A percentile compares a stretch with the other conserved stretches of the same genome.
Conservation (phyloP, 2,329 filamentous ascomycete genomes). For the Phaeomoniella chlamydospora region DNA sequence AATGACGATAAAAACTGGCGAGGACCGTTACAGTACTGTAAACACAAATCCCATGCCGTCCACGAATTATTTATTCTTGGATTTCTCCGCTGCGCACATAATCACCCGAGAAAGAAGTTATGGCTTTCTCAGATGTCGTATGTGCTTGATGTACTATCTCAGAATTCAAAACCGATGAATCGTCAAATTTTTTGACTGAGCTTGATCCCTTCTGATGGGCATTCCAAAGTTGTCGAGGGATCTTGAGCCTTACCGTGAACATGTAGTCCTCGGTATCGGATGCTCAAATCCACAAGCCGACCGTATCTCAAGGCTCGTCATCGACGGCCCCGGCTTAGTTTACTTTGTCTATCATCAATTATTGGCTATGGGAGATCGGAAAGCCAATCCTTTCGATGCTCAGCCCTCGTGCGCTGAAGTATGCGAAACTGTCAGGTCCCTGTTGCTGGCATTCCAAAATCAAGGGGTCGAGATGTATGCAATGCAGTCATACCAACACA, state of each 20-base stretch:
- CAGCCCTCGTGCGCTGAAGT: constrained; percentile 51
- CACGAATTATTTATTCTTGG: no score
- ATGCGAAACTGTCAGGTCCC: constrained; percentile 42
- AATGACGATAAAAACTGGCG: no score
- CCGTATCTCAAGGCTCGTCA: constrained; percentile 26
- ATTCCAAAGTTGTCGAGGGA: constrained; percentile 41
- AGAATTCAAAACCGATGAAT: no score
- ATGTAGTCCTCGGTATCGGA: constrained; percentile 20
- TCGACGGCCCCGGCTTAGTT: constrained; percentile 70
- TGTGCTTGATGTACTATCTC: no score
- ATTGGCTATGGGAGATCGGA: constrained; percentile 21
- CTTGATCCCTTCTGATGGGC: constrained; percentile 45
- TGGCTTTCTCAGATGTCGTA: no score
- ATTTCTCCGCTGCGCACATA: no score
- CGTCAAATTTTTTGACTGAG: no score
- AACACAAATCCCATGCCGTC: no score
- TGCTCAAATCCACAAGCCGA: constrained; percentile 4
- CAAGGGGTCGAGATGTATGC: constrained; percentile 49
- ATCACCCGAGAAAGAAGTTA: no score
- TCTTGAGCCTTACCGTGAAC: constrained; percentile 37
- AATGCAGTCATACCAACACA: constrained; percentile 5
- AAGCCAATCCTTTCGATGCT: constrained; percentile 32
- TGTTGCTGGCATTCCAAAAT: constrained; percentile 44
- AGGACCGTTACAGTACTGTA: no score
- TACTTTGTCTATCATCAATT: constrained; percentile 55